A percentile compares a stretch with the other conserved stretches of the same genome.
Conservation (phyloP, 768 basidiomycete species). For the Kwoniella mangroviensis region DNA sequence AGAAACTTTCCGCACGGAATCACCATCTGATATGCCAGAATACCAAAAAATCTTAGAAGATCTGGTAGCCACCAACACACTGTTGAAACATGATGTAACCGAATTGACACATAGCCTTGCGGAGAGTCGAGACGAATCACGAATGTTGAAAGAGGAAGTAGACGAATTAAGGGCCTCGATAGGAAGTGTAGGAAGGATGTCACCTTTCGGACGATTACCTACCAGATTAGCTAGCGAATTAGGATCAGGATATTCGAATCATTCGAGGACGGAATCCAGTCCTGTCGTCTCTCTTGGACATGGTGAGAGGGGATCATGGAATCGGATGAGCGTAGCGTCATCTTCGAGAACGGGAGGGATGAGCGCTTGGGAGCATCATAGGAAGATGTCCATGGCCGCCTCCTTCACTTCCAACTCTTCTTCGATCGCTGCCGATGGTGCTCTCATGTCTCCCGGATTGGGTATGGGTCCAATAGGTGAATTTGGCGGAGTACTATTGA, state of each 20-base stretch:
- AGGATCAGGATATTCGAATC: slow-evolving; percentile 14
- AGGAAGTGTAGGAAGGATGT: slow-evolving; percentile 37
- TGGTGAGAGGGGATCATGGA: slow-evolving; percentile 31
- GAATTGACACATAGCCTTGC: slow-evolving; percentile 75
- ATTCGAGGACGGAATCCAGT: slow-evolving; percentile 46
- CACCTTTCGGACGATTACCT: slow-evolving; percentile 22
- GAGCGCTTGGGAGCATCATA: slow-evolving; percentile 47
- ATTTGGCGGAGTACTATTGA: slow-evolving; percentile 33
- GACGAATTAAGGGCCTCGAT: slow-evolving; percentile 70
- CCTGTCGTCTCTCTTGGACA: slow-evolving; percentile 23
- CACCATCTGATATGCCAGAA: slow-evolving; percentile 45
- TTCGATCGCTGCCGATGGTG: slow-evolving; percentile 24
- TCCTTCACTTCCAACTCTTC: slow-evolving; percentile 40
- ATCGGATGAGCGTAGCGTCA: slow-evolving; percentile 34
- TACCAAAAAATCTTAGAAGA: slow-evolving; percentile 70
- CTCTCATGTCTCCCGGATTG: slow-evolving; percentile 40
- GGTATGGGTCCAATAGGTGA: slow-evolving; percentile 51
- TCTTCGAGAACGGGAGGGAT: slow-evolving; percentile 28
- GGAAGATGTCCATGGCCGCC: slow-evolving; percentile 43
- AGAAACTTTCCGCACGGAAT: slow-evolving; percentile 41
- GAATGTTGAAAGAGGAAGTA: slow-evolving; percentile 71
- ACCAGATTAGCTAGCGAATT: slow-evolving; percentile 39
- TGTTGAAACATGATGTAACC: slow-evolving; percentile 76
- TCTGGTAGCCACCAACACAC: slow-evolving; percentile 84
- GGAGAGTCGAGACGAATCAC: slow-evolving; percentile 77